Evolutionary conservation across 495 filamentous ascomycete species (phyloP).

Genomic region (Cairneyella variabilis): DNA sequence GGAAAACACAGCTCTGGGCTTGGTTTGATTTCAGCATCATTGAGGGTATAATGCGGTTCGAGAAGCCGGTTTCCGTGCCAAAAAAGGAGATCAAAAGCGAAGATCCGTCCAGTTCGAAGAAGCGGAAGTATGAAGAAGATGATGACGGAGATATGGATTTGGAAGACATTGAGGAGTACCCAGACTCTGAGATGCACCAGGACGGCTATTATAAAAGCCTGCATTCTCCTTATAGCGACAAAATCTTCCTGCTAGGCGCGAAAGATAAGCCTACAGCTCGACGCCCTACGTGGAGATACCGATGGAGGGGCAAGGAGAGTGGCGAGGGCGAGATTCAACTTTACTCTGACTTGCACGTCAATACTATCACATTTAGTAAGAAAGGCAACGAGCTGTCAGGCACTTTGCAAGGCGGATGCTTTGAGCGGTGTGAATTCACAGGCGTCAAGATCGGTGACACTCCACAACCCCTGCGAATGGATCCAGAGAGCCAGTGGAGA

Average conservation of each 20-base stretch:
- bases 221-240: conserved; percentile 1
- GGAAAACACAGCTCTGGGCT: not conserved
- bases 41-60: conserved; percentile 12
- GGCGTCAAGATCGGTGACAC: not conserved
- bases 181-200: not conserved
- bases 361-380: conserved; percentile 15
- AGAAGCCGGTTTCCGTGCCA: conserved; percentile 7
- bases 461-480: not conserved
- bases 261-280: conserved; percentile 14
- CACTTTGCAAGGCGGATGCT: not conserved
- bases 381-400: conserved; percentile 7
- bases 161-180: not conserved
- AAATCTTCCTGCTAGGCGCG: conserved; percentile 1
- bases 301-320: conserved; percentile 22
- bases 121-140: conserved; percentile 2
- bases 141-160: conserved; percentile 3
- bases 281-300: conserved; percentile 13
- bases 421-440: conserved; percentile 3
- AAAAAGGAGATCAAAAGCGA: not conserved
- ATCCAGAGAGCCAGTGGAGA: conserved; percentile 1
- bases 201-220: no score
- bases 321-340: conserved; percentile 21
- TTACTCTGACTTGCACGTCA: conserved; percentile 12
- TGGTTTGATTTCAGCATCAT: conserved; percentile 5
- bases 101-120: conserved; percentile 1